Conservation (phyloP, 352 stramenopile genomes). For the Pythium volutum region DNA sequence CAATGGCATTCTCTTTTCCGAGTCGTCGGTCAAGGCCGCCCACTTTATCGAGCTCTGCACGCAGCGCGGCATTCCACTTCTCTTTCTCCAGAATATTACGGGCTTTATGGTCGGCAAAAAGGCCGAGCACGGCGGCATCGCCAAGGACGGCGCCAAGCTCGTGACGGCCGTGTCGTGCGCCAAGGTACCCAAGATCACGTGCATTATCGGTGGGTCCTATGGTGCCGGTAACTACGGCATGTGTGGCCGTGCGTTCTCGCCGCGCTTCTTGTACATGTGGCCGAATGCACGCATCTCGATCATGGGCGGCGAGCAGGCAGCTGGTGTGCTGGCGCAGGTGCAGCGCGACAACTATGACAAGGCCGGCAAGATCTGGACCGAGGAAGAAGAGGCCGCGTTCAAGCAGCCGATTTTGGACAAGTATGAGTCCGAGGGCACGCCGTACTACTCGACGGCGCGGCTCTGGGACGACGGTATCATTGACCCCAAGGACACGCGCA, state of each 20-base stretch:
- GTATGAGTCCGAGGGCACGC: constrained; percentile 93
- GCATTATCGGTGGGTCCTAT: constrained; percentile 96
- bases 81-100: constrained; percentile 99
- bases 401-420: constrained; percentile 96
- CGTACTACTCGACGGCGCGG: constrained; percentile 94
- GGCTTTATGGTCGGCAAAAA: constrained; percentile 98
- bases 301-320: constrained; percentile 97
- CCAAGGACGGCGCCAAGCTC: constrained; percentile 96
- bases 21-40: constrained; percentile 91
- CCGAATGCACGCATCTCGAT: constrained; percentile 96
- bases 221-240: constrained; percentile 97
- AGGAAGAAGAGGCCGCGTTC: constrained; percentile 89
- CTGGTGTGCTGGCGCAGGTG: constrained; percentile 95
- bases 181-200: constrained; percentile 97
- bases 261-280: constrained; percentile 98
- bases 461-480: constrained; percentile 99
- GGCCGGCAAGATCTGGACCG: constrained; percentile 60
- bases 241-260: constrained; percentile 95
- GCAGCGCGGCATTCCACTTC: constrained; percentile 93
- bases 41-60: constrained; percentile 98
- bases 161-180: constrained; percentile 94
- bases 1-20: constrained; percentile 96
- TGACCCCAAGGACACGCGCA: constrained; percentile 92
- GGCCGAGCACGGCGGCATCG: constrained; percentile 96
- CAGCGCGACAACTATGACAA: constrained; percentile 87